Evolutionary conservation across 805 yeast genomes (phyloP), one percentile per base, ranked within the genome.

Genomic region (Phaffomyces antillensis): DNA sequence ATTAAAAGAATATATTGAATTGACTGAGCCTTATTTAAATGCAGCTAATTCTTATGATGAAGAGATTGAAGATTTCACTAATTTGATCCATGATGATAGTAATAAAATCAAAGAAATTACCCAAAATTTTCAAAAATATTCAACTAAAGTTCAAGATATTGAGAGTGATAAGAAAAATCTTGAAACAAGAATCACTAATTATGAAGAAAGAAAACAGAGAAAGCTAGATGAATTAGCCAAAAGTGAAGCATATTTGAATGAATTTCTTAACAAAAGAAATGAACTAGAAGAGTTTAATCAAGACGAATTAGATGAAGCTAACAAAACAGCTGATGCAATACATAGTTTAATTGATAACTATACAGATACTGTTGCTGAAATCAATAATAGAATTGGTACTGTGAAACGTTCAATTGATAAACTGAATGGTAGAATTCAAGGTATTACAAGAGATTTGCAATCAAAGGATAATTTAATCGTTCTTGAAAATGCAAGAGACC

Each of bases 401-500:
- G 47, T 68, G 11, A 55, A 66, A 31, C 49, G 51, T 20, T 68
- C 71, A 41, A 51, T 70, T 0, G 63, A 57, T 13, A 34, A 4
- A 52, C 64, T 4, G 59, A 63, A 28, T 7, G 34, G 50, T 1
- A 53, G 62, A 18, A 60, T 73, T n/a, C 46, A 41, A 1, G 60
- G 53, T 3, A 51, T 73, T 23, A 66, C 70, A 44, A 61, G 65
- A 7, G 63, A 64, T 20, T 57, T 72, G 31, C 60, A 60, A 26
- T 67, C 77, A 9, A 71, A 67, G 13, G 90, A 83, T 58, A 73
- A 74, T 53, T 56, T 83, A 3, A 67, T 66, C 15, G 54, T 77
- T 4, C 58, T 83, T 23, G 72, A 73, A 9, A 16, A 42, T 13
- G 28, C 34, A 15, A 42, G 16, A 1, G 41, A 43, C 7, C 41